A percentile compares a stretch with the other conserved stretches of the same genome.
These are phyloP conservation scores for Corchorus olitorius DNA, from an alignment of 345 rosid genomes.

Conservation along the genomic window DNA sequence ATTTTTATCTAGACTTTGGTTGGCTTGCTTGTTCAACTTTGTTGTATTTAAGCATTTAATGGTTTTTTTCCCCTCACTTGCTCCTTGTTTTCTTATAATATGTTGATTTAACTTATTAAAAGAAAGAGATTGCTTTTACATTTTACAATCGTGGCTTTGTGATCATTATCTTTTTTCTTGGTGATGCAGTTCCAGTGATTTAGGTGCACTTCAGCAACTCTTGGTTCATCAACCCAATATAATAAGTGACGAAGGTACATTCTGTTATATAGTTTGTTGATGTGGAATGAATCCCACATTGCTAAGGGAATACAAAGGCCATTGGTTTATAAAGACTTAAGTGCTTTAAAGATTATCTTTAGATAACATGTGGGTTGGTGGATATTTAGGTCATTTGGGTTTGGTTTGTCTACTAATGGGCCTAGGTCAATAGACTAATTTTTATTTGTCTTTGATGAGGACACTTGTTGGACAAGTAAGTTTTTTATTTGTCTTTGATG, in stretches of 20 bases:
- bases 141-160: neutral
- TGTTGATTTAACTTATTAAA: neutral
- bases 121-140: neutral
- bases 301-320: too few relatives aligned
- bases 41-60: neutral
- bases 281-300: too few relatives aligned
- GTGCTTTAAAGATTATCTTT: too few relatives aligned
- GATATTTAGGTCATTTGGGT: too few relatives aligned
- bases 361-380: too few relatives aligned
- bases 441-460: too few relatives aligned
- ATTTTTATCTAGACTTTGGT: neutral
- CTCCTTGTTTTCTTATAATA: neutral
- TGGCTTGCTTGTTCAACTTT: neutral
- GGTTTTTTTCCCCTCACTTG: neutral
- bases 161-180: neutral
- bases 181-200: constrained; percentile 57
- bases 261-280: too few relatives aligned
- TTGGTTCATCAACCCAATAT: constrained; percentile 85
- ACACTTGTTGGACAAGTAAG: too few relatives aligned
- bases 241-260: constrained; percentile 67
- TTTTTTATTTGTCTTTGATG: too few relatives aligned
- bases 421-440: too few relatives aligned
- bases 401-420: too few relatives aligned
- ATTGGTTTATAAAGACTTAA: too few relatives aligned
- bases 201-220: constrained; percentile 61